These are phyloP conservation scores for Plasmodium inui DNA, from an alignment of 169 alveolate genomes.

Conservation along the genomic window DNA sequence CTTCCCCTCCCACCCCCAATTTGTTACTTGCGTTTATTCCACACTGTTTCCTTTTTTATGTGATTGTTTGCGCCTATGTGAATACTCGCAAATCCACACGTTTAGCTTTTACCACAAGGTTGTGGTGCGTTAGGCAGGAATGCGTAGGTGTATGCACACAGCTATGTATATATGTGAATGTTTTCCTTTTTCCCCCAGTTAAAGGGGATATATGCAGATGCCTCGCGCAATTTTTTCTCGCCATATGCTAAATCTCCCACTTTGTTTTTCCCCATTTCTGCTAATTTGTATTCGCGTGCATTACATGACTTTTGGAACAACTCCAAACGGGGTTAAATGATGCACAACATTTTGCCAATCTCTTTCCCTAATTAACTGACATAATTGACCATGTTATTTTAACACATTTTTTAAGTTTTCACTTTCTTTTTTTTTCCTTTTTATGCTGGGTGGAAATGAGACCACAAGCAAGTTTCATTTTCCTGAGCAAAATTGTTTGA, in stretches of 20 bases:
- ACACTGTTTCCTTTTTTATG: not conserved
- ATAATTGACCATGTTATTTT: not conserved
- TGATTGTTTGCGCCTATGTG: not conserved
- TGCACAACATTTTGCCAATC: not conserved
- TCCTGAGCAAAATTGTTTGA: not conserved
- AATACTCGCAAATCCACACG: not conserved
- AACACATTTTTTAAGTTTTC: not conserved
- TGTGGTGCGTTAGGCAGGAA: not conserved
- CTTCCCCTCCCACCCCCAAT: not conserved
- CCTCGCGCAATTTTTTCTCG: not conserved
- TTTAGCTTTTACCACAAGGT: not conserved
- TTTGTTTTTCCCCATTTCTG: not conserved
- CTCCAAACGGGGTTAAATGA: not conserved
- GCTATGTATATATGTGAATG: not conserved
- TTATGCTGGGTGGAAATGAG: not conserved
- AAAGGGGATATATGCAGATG: not conserved
- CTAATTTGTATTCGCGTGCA: not conserved
- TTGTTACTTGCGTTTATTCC: not conserved
- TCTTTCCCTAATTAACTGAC: not conserved
- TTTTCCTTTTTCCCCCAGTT: not conserved
- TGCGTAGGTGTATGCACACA: not conserved
- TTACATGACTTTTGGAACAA: not conserved
- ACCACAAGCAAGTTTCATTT: not conserved
- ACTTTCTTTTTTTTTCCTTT: not conserved
- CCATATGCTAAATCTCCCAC: not conserved